These are phyloP conservation scores for Capsicum pubescens DNA, from an alignment of 257 asterid species.

Conservation along the genomic window DNA sequence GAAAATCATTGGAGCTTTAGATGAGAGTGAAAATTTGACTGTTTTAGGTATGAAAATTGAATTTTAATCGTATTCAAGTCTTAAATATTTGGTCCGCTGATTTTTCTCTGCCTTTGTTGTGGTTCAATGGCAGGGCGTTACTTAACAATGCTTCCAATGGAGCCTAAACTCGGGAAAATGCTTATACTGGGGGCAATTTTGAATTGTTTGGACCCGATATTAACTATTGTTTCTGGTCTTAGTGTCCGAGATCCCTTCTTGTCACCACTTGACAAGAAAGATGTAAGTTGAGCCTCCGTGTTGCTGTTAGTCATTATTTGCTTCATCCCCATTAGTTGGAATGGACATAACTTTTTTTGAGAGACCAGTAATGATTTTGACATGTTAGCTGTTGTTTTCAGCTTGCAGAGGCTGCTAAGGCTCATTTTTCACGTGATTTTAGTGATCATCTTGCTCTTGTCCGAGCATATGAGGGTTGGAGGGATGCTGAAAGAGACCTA, in stretches of 20 bases:
- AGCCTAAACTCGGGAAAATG: conserved; percentile 98
- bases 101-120: conserved; percentile 28
- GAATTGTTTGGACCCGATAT: conserved; percentile 91
- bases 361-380: background rate
- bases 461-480: conserved; percentile 93
- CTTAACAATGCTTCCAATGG: conserved; percentile 93
- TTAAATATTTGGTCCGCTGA: background rate
- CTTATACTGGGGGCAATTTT: conserved; percentile 84
- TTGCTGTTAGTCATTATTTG: conserved; percentile 23
- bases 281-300: conserved; percentile 57
- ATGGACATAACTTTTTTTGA: background rate
- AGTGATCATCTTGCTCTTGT: conserved; percentile 95
- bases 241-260: conserved; percentile 96
- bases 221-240: conserved; percentile 88
- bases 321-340: background rate
- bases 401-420: conserved; percentile 99
- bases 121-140: conserved; percentile 69
- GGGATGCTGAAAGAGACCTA: conserved; percentile 74
- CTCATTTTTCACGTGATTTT: conserved; percentile 80
- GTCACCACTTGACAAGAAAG: conserved; percentile 88
- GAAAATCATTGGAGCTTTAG: conserved; percentile 89
- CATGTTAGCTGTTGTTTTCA: conserved; percentile 37
- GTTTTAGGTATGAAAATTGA: conserved; percentile 60
- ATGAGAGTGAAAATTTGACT: conserved; percentile 83
- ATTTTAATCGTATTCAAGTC: background rate